Conservation (phyloP, 148 eudicot species). For the Chenopodium quinoa region DNA sequence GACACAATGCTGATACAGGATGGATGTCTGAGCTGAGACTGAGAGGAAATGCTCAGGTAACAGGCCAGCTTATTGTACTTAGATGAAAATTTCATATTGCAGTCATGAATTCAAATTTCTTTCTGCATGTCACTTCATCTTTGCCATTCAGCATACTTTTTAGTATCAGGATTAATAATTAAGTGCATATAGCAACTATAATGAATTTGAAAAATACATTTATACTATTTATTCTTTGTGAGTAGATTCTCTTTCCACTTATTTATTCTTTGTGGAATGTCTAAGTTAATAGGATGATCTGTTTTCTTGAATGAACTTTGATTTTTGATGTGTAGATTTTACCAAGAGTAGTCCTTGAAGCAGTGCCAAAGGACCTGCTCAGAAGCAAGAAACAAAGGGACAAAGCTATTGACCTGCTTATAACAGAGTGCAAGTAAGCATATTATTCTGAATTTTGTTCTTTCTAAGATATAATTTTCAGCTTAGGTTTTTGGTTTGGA, state of each 20-base stretch:
- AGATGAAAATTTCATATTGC: neutral
- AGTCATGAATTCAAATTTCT: neutral
- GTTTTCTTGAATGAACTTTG: neutral
- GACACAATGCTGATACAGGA: constrained; percentile 86
- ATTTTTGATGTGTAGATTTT: constrained; percentile 47
- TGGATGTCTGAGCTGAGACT: constrained; percentile 79
- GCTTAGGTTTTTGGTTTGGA: neutral
- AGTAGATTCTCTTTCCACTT: neutral
- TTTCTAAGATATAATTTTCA: constrained; percentile 3
- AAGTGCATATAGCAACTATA: neutral
- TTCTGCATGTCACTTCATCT: neutral
- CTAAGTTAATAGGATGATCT: neutral
- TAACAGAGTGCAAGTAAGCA: constrained; percentile 85
- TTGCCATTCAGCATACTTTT: neutral
- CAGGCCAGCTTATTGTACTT: neutral
- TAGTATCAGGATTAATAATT: neutral
- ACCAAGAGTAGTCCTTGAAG: constrained; percentile 95
- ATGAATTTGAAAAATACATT: neutral
- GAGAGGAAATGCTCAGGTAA: constrained; percentile 69
- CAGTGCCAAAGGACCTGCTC: constrained; percentile 60
- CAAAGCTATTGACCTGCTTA: constrained; percentile 69
- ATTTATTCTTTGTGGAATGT: neutral
- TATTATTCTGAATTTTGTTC: neutral
- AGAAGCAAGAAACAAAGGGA: constrained; percentile 70
- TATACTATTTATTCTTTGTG: neutral